Evolutionary conservation across 2,329 filamentous ascomycete genomes (phyloP).

Genomic region (Chrysoporthe cubensis): DNA sequence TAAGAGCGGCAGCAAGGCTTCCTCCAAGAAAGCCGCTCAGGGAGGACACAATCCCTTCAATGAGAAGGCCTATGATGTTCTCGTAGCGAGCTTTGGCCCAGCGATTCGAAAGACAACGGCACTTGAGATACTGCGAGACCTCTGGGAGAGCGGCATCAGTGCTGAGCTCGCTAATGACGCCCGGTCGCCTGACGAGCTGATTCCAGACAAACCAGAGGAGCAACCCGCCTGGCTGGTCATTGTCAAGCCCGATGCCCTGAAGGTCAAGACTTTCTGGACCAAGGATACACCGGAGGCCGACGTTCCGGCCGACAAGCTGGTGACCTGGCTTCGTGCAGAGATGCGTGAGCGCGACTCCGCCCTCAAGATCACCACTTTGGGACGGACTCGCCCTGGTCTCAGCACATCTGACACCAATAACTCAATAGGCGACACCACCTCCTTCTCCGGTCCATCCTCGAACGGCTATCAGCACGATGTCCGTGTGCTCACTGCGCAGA

Average conservation of each 20-base stretch:
- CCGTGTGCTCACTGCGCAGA: slow-evolving; percentile 80
- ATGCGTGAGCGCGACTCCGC: slow-evolving; percentile 76
- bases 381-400: slow-evolving; percentile 15
- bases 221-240: slow-evolving; percentile 86
- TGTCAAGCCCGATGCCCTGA: slow-evolving; percentile 79
- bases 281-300: slow-evolving; percentile 79
- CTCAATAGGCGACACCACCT: slow-evolving; percentile 12
- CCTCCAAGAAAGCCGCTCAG: slow-evolving; percentile 68
- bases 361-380: slow-evolving; percentile 41
- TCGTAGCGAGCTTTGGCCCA: slow-evolving; percentile 86
- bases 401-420: slow-evolving; percentile 14
- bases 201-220: slow-evolving; percentile 76
- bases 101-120: slow-evolving; percentile 75
- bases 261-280: slow-evolving; percentile 76
- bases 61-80: slow-evolving; percentile 77
- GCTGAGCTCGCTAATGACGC: slow-evolving; percentile 85
- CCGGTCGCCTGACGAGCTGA: slow-evolving; percentile 77
- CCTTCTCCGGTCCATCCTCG: slow-evolving; percentile 34
- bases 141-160: slow-evolving; percentile 85
- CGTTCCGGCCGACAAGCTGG: slow-evolving; percentile 71
- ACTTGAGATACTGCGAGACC: slow-evolving; percentile 73
- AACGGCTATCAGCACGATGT: slow-evolving; percentile 68
- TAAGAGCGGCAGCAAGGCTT: slow-evolving; percentile 54
- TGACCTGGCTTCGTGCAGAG: slow-evolving; percentile 81
- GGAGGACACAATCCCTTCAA: slow-evolving; percentile 67